phyloP scores from a whole-genome alignment of 1,284 basidiomycete genomes.

The Singerocomus rubriflavus region DNA sequence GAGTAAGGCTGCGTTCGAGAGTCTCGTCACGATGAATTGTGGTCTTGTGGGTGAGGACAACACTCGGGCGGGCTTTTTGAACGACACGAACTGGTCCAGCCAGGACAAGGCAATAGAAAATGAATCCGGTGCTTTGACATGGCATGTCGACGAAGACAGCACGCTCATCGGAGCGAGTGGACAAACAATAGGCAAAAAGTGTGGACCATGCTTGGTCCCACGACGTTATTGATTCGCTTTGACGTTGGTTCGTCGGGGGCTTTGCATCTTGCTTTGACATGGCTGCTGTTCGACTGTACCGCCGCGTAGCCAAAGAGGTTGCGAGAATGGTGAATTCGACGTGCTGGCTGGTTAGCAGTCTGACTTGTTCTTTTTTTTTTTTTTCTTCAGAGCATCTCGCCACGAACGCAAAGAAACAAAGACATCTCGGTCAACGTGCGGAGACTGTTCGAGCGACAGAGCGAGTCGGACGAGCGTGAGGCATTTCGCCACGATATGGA shows the following conservation, averaged over 20 bases:
- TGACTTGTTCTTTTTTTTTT: constrained; percentile 4
- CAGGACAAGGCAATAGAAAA: not conserved
- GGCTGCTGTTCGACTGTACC: constrained; percentile 35
- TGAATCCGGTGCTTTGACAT: constrained; percentile 19
- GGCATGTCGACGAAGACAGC: not conserved
- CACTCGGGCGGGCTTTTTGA: constrained; percentile 20
- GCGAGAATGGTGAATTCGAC: constrained; percentile 38
- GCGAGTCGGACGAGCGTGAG: constrained; percentile 24
- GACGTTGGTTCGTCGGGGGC: not conserved
- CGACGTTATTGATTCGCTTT: constrained; percentile 14
- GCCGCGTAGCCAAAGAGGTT: constrained; percentile 43
- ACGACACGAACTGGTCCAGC: not conserved
- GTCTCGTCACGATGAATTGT: not conserved
- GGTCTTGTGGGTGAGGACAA: not conserved
- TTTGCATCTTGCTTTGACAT: constrained; percentile 25
- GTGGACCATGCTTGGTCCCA: constrained; percentile 21
- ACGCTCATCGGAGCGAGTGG: constrained; percentile 3
- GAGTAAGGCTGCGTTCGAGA: not conserved
- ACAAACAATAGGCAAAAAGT: constrained; percentile 22
- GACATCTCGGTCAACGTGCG: constrained; percentile 54
- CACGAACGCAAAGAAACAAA: constrained; percentile 44
- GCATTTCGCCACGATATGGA: constrained; percentile 49
- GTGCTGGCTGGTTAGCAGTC: not conserved
- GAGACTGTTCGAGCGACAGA: constrained; percentile 48
- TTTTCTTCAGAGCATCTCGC: constrained; percentile 37